These are phyloP conservation scores for Colletotrichum spaethianum DNA, from an alignment of 2,329 filamentous ascomycete species.

Conservation along the genomic window DNA sequence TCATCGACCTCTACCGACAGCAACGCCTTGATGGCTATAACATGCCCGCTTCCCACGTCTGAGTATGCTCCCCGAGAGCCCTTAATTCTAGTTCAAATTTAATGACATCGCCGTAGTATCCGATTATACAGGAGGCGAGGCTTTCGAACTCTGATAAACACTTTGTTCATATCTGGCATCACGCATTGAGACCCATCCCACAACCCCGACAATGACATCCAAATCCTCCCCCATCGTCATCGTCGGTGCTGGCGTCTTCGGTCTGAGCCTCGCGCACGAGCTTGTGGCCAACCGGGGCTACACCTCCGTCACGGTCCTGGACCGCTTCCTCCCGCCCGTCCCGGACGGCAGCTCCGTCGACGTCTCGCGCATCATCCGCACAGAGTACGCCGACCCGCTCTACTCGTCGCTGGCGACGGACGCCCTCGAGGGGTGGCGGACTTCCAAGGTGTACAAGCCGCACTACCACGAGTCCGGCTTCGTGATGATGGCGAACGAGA, in stretches of 20 bases:
- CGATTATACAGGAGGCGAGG: not conserved
- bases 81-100: not conserved
- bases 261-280: slow-evolving; percentile 48
- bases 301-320: slow-evolving; percentile 53
- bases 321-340: slow-evolving; percentile 53
- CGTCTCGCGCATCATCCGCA: slow-evolving; percentile 56
- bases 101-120: not conserved
- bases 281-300: slow-evolving; percentile 46
- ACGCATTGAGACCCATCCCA: not conserved
- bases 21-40: not conserved
- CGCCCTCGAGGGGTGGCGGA: slow-evolving; percentile 44
- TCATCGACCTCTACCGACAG: not conserved
- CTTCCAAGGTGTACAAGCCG: slow-evolving; percentile 44
- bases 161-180: not conserved
- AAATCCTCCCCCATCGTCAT: slow-evolving; percentile 46
- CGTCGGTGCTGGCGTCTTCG: slow-evolving; percentile 51
- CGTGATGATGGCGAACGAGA: slow-evolving; percentile 47
- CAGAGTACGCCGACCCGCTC: slow-evolving; percentile 75
- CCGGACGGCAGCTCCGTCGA: slow-evolving; percentile 57
- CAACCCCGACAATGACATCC: not conserved
- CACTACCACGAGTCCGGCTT: slow-evolving; percentile 52
- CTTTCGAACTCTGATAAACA: not conserved
- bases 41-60: not conserved
- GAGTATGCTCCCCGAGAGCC: not conserved
- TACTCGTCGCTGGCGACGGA: slow-evolving; percentile 69